Evolutionary conservation across 768 basidiomycete species (phyloP).

Genomic region (Tubosaeta brunneosetosa): DNA sequence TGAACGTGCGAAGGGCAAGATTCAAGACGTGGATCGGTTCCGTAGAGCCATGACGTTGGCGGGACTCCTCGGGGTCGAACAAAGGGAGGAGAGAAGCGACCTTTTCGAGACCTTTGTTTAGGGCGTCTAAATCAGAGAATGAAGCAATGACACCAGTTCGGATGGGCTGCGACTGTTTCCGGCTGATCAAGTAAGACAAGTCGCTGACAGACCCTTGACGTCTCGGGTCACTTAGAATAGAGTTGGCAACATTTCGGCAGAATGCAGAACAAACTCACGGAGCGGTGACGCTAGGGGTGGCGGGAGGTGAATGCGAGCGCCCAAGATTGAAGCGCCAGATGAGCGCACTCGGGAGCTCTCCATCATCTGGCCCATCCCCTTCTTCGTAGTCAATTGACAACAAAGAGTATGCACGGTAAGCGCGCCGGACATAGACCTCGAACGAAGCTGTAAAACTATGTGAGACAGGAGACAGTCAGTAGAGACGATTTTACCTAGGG

Average conservation of each 20-base stretch:
- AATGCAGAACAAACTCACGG: slow-evolving; percentile 19
- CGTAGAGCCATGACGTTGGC: slow-evolving; percentile 67
- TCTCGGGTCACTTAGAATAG: slow-evolving; percentile 46
- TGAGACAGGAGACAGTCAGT: neutral
- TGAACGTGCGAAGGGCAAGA: slow-evolving; percentile 85
- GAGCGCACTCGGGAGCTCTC: slow-evolving; percentile 72
- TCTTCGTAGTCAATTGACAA: slow-evolving; percentile 94
- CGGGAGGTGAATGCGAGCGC: slow-evolving; percentile 78
- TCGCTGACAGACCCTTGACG: slow-evolving; percentile 95
- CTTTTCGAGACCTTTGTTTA: slow-evolving; percentile 69
- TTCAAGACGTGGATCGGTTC: slow-evolving; percentile 93
- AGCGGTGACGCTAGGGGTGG: slow-evolving; percentile 63
- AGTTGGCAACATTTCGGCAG: slow-evolving; percentile 4
- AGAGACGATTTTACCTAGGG: slow-evolving; percentile 54
- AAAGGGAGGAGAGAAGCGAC: slow-evolving; percentile 68
- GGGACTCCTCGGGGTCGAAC: slow-evolving; percentile 69
- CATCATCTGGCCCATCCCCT: slow-evolving; percentile 80
- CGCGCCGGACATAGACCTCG: slow-evolving; percentile 93
- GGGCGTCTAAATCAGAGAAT: slow-evolving; percentile 68
- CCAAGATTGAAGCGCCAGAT: slow-evolving; percentile 97
- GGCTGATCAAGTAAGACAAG: slow-evolving; percentile 85
- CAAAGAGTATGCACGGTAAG: slow-evolving; percentile 90
- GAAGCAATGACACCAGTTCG: slow-evolving; percentile 91
- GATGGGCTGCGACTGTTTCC: slow-evolving; percentile 81
- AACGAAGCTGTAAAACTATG: slow-evolving; percentile 64